Conservation (phyloP, 164 flowering plant species). For the Dillenia suffruticosa region DNA sequence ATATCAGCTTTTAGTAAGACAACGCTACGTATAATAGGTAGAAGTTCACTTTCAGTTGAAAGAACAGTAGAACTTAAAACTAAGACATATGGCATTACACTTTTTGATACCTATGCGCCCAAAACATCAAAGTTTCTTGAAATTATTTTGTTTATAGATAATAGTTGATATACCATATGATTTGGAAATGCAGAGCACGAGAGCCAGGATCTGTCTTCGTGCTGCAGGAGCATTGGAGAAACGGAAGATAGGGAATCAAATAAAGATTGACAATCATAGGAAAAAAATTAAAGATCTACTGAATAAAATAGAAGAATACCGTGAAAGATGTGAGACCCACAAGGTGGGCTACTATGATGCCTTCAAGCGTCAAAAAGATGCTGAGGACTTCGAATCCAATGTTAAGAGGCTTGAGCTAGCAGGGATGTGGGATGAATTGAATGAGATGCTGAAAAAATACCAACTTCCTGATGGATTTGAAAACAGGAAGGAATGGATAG, state of each 20-base stretch:
- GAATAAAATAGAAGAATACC: constrained; percentile 30
- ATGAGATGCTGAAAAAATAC: constrained; percentile 55
- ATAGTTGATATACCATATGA: not conserved
- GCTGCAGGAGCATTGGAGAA: constrained; percentile 67
- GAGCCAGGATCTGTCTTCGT: constrained; percentile 59
- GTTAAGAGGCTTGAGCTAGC: constrained; percentile 59
- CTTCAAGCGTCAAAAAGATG: constrained; percentile 46
- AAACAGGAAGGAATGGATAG: constrained; percentile 43
- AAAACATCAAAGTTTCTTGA: too few relatives aligned
- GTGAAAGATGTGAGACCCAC: constrained; percentile 24
- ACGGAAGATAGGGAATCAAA: constrained; percentile 42
- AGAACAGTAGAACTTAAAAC: too few relatives aligned
- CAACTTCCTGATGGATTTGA: constrained; percentile 78
- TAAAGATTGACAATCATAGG: constrained; percentile 28
- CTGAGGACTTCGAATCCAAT: constrained; percentile 56
- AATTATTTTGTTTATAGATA: too few relatives aligned
- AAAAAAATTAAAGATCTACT: constrained; percentile 30
- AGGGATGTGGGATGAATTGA: constrained; percentile 75
- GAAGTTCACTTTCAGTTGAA: too few relatives aligned
- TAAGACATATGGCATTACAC: too few relatives aligned
- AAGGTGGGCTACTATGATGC: constrained; percentile 64
- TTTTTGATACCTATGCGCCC: too few relatives aligned
- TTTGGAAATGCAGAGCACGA: constrained; percentile 43
- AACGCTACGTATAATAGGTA: not conserved
- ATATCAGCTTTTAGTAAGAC: not conserved